Evolutionary conservation across 1,284 basidiomycete species (phyloP).

Genomic region (Omphalotus olearius): DNA sequence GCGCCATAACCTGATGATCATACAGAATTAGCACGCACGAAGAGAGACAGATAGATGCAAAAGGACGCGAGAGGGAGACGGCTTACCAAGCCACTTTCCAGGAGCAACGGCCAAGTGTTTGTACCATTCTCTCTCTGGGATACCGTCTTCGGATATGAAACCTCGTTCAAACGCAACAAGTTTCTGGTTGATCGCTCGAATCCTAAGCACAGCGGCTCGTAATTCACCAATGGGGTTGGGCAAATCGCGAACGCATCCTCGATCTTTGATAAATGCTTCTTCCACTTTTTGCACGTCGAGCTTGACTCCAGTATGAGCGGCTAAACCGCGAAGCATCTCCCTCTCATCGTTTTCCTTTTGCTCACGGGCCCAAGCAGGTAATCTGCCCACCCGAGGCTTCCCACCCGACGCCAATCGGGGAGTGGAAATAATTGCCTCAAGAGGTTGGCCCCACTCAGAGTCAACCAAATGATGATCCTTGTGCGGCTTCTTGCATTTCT

Average conservation of each 20-base stretch:
- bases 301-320: neutral
- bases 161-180: conserved; percentile 77
- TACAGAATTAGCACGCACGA: neutral
- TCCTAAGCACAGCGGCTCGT: conserved; percentile 55
- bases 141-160: conserved; percentile 77
- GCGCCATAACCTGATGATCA: conserved; percentile 49
- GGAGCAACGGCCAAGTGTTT: conserved; percentile 85
- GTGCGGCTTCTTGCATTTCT: conserved; percentile 19
- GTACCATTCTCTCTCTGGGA: conserved; percentile 78
- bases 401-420: neutral
- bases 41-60: neutral
- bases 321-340: conserved; percentile 10
- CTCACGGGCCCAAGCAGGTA: conserved; percentile 5
- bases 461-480: conserved; percentile 10
- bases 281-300: no score
- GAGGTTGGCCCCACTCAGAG: conserved; percentile 25
- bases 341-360: conserved; percentile 9
- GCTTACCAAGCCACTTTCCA: conserved; percentile 81
- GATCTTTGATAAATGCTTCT: neutral
- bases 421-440: conserved; percentile 22
- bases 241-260: neutral
- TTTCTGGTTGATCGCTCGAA: conserved; percentile 68
- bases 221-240: conserved; percentile 31
- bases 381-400: conserved; percentile 6
- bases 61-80: neutral